These are phyloP conservation scores for Moricandia moricandioides DNA, from an alignment of 345 rosid species.

Conservation along the genomic window DNA sequence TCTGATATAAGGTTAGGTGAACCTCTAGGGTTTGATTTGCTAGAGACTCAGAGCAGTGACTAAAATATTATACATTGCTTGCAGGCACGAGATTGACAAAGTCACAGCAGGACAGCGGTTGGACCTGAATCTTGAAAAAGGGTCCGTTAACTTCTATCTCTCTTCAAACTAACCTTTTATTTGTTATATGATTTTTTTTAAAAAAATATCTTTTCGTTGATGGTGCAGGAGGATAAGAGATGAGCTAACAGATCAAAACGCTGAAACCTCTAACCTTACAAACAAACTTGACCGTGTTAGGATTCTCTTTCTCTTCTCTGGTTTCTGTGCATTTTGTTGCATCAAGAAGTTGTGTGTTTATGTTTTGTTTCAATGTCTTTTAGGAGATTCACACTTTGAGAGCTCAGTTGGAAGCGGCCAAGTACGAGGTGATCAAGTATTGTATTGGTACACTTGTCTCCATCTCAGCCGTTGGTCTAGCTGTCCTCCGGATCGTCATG, in stretches of 20 bases:
- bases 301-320: background rate
- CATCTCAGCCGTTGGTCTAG: slow-evolving; percentile 82
- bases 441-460: slow-evolving; percentile 92
- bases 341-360: background rate
- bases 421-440: slow-evolving; percentile 85
- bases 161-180: background rate
- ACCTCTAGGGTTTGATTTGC: background rate
- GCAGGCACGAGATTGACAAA: slow-evolving; percentile 87
- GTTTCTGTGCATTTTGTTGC: background rate
- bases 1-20: slow-evolving; percentile 65
- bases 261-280: slow-evolving; percentile 72
- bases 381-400: slow-evolving; percentile 84
- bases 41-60: slow-evolving; percentile 13
- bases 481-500: slow-evolving; percentile 68
- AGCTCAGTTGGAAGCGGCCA: slow-evolving; percentile 85
- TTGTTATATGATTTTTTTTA: background rate
- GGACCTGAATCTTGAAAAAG: slow-evolving; percentile 92
- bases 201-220: background rate
- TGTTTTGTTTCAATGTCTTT: slow-evolving; percentile 17
- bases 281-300: slow-evolving; percentile 86
- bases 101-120: slow-evolving; percentile 85
- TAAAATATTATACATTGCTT: slow-evolving; percentile 6
- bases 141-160: slow-evolving; percentile 40
- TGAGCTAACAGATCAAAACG: slow-evolving; percentile 68
- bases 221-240: slow-evolving; percentile 72